Conservation (phyloP, 257 asterid genomes). For the Penstemon davidsonii region DNA sequence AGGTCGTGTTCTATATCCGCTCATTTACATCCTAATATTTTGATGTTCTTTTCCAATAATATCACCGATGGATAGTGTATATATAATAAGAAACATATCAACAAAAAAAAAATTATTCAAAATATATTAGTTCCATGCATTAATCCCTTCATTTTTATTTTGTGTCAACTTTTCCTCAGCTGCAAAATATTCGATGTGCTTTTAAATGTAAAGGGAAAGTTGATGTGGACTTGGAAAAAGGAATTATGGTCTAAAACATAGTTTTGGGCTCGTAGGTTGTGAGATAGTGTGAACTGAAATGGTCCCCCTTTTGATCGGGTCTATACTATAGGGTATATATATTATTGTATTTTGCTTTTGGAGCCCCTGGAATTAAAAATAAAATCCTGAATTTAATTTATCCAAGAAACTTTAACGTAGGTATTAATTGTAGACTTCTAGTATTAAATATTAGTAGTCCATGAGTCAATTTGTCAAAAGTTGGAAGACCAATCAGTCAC, state of each 20-base stretch:
- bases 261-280: constrained; percentile 27
- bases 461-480: not conserved
- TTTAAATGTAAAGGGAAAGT: not conserved
- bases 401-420: not conserved
- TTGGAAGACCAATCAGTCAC: constrained; percentile 6
- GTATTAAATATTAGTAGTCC: not conserved
- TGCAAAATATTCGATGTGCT: not conserved
- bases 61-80: too few relatives aligned
- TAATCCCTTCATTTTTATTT: too few relatives aligned
- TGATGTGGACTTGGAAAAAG: not conserved
- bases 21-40: too few relatives aligned
- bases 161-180: not conserved
- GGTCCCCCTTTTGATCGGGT: constrained; percentile 21
- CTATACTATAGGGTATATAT: not conserved
- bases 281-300: not conserved
- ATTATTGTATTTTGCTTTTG: not conserved
- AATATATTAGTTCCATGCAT: too few relatives aligned
- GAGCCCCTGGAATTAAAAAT: not conserved
- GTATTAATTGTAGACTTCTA: not conserved
- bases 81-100: too few relatives aligned
- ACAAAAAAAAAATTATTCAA: too few relatives aligned
- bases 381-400: not conserved
- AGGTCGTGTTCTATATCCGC: too few relatives aligned
- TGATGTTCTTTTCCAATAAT: too few relatives aligned
- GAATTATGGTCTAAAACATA: constrained; percentile 30